Evolutionary conservation across 139 green algal species (phyloP), one percentile per base, ranked within the genome.

Genomic region (Nannochloris sp.): DNA sequence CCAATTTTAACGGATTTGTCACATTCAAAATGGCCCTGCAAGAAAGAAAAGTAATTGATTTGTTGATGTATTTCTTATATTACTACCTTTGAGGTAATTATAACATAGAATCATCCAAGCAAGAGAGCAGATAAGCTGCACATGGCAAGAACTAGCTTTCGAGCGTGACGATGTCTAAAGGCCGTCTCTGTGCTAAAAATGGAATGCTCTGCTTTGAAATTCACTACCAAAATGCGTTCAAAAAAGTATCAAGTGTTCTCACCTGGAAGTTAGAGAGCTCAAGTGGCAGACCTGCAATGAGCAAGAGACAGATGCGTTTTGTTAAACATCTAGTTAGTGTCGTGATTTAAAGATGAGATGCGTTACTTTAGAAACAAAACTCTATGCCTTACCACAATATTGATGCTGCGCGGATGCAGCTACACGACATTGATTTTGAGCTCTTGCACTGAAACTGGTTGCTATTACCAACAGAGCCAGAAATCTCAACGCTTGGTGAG

Each of bases 21-120:
- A 65, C 86, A 93, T 29, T 77, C 67, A 47, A 80, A 78, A 38
- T 77, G 61, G 2, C 67, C 67, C 10, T 10, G 6, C n/a, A 54
- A n/a, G 12, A 25, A 10, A 54, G 13, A 29, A 9, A 45, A 12
- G 37, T 45, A 19, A 12, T 9, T 45, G 37, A 45, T 45, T 45
- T 12, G 12, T 59, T 34, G 51, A 59, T 23, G 10, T 59, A 48
- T 51, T 66, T 24, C 36, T 27, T 19, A 56, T 81, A 57, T 10
- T 25, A 47, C 12, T 42, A 38, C 7, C 45, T 51, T 42, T 39
- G 76, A 55, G 34, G 15, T 9, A 12, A 45, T 38, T 63, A 64
- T 24, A 61, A 15, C 29, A 12, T 32, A 23, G 5, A 48, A n/a
- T 37, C 30, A 36, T 75, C 58, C 25, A 47, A 34, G 3, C n/a